Percentiles rank a stretch among this genome's conserved stretches.
phyloP scores from a whole-genome alignment of 2,329 filamentous ascomycete species.

The Cordyceps farinosa region DNA sequence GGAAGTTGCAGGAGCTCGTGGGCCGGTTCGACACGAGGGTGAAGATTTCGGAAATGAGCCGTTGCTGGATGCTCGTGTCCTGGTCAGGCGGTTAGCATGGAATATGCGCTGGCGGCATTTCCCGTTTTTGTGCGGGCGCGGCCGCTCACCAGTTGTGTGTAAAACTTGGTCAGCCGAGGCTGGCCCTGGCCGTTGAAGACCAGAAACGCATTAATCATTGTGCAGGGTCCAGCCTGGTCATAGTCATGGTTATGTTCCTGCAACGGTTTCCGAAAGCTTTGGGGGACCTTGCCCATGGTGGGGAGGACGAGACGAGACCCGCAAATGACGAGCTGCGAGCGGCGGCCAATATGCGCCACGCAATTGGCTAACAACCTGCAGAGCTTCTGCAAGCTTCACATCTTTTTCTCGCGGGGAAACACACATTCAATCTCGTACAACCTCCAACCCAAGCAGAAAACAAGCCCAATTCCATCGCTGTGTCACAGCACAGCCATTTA shows the following conservation, averaged over 20 bases:
- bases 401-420: neutral
- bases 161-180: conserved; percentile 95
- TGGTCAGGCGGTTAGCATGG: conserved; percentile 34
- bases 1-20: conserved; percentile 92
- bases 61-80: conserved; percentile 97
- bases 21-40: conserved; percentile 89
- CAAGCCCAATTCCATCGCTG: neutral
- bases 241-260: conserved; percentile 15
- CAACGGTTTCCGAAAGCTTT: neutral
- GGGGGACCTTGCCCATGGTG: neutral
- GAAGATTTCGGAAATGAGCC: conserved; percentile 96
- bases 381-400: conserved; percentile 8
- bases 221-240: conserved; percentile 26
- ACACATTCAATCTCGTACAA: neutral
- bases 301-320: conserved; percentile 1
- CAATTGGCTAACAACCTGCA: conserved; percentile 9
- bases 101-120: neutral
- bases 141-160: conserved; percentile 77
- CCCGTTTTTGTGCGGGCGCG: neutral
- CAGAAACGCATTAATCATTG: conserved; percentile 97
- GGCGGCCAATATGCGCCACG: conserved; percentile 13
- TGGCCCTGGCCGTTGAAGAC: conserved; percentile 99
- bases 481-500: neutral
- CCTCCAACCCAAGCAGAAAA: neutral
- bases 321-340: conserved; percentile 16